phyloP scores from a whole-genome alignment of 208 protist species.

The Acanthamoeba rhysodes region DNA sequence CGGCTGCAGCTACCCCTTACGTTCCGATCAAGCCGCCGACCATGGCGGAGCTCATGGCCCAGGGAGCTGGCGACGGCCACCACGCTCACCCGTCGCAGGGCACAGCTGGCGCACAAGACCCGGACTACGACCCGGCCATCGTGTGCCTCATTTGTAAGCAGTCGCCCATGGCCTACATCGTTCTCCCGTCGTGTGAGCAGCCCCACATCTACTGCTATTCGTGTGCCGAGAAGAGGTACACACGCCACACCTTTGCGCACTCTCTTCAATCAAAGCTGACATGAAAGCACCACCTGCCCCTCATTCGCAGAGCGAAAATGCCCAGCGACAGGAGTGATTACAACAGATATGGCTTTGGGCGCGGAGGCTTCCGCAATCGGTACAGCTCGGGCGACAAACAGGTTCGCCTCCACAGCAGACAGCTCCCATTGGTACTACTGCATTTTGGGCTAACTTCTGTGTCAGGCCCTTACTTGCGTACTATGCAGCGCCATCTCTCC shows the following conservation, averaged over 20 bases:
- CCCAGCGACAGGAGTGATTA: neutral
- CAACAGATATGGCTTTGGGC: neutral
- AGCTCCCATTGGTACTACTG: neutral
- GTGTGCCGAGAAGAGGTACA: neutral
- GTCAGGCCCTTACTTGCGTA: neutral
- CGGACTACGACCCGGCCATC: constrained; percentile 16
- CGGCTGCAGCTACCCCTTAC: neutral
- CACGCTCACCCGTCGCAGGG: neutral
- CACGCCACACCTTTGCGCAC: neutral
- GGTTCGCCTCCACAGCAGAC: neutral
- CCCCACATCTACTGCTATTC: constrained; percentile 61
- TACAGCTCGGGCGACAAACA: neutral
- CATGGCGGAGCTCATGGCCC: neutral
- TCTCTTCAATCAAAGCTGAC: no score
- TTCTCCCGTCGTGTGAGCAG: constrained; percentile 24
- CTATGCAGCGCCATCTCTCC: neutral
- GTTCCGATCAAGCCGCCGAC: neutral
- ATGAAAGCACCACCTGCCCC: neutral
- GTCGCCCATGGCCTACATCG: constrained; percentile 6
- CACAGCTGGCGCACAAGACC: neutral
- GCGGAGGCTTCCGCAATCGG: neutral
- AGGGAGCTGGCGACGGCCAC: neutral
- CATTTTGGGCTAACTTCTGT: neutral
- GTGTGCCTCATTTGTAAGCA: constrained; percentile 61
- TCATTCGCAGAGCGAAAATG: neutral